Evolutionary conservation across 2,329 filamentous ascomycete species (phyloP).

Genomic region (Dendryphion nanum): DNA sequence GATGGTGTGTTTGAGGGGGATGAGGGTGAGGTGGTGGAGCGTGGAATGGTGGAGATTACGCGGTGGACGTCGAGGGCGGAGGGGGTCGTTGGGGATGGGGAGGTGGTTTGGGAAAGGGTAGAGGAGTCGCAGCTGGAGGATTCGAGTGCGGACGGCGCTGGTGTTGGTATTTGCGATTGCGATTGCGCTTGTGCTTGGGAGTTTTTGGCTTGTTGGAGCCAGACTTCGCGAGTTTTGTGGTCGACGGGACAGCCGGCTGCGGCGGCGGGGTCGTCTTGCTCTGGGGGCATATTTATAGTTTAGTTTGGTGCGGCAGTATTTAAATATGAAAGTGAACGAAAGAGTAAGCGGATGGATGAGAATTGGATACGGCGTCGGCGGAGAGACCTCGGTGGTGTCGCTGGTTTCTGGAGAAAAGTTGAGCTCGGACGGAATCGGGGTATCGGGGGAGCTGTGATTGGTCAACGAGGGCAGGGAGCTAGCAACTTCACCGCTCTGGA

Average conservation of each 20-base stretch:
- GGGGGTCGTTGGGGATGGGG: constrained; percentile 17
- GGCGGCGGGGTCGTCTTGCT: no score
- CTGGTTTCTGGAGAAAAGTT: constrained; percentile 25
- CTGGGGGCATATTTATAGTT: no score
- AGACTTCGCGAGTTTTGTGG: constrained; percentile 81
- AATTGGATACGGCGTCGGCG: neutral
- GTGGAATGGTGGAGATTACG: constrained; percentile 42
- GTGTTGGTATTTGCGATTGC: neutral
- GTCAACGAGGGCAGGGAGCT: neutral
- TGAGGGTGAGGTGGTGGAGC: constrained; percentile 19
- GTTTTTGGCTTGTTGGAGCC: constrained; percentile 67
- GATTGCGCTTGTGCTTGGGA: constrained; percentile 31
- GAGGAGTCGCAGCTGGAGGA: constrained; percentile 36
- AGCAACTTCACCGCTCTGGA: constrained; percentile 15
- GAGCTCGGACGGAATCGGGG: constrained; percentile 12
- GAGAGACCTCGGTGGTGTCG: constrained; percentile 6
- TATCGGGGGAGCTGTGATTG: neutral
- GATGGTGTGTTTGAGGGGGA: constrained; percentile 28
- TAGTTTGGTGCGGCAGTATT: no score
- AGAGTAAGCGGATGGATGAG: neutral
- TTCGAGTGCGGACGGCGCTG: constrained; percentile 5
- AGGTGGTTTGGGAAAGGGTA: constrained; percentile 29
- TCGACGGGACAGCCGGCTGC: constrained; percentile 74
- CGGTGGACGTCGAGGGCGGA: constrained; percentile 42
- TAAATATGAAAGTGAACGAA: no score